These are phyloP conservation scores for Candida oleophila DNA, from an alignment of 805 yeast genomes.

Conservation along the genomic window DNA sequence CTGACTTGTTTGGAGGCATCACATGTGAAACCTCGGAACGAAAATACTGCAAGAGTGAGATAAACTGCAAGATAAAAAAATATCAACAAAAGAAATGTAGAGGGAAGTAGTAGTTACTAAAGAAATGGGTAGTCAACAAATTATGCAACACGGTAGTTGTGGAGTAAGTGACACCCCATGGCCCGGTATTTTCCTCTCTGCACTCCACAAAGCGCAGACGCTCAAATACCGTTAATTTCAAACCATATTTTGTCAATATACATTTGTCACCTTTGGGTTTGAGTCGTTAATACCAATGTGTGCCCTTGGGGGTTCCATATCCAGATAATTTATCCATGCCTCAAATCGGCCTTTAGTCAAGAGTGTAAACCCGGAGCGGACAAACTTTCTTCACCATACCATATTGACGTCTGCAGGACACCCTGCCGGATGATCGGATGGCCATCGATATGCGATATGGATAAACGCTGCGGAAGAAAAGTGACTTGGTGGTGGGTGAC, in stretches of 20 bases:
- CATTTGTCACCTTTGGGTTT: too few relatives aligned
- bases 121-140: too few relatives aligned
- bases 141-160: too few relatives aligned
- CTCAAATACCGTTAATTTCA: too few relatives aligned
- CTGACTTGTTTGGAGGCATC: neutral
- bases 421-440: slow-evolving; percentile 5
- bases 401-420: neutral
- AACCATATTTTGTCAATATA: too few relatives aligned
- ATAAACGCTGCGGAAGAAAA: too few relatives aligned
- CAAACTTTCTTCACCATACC: neutral
- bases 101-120: too few relatives aligned
- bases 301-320: neutral
- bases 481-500: neutral
- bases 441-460: neutral
- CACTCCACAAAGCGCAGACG: too few relatives aligned
- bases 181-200: too few relatives aligned
- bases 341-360: neutral
- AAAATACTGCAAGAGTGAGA: neutral
- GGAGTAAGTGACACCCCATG: too few relatives aligned
- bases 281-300: too few relatives aligned
- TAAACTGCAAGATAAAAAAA: neutral
- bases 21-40: slow-evolving; percentile 1
- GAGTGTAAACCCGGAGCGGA: neutral
- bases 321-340: neutral
- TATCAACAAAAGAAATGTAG: too few relatives aligned